Evolutionary conservation across 208 protist species (phyloP).

Genomic region (Trypanosoma cruzi): DNA sequence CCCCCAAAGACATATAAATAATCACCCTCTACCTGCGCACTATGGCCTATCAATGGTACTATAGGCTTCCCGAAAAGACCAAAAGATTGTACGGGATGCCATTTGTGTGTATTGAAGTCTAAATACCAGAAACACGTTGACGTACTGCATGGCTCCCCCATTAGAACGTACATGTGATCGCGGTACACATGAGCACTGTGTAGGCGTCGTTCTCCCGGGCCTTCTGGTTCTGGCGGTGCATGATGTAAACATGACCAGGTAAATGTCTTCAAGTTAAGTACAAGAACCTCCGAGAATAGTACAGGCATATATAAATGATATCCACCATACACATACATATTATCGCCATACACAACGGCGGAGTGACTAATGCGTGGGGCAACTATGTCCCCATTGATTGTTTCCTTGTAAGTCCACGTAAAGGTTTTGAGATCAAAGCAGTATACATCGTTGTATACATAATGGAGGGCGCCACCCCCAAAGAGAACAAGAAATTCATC

Average conservation of each 20-base stretch:
- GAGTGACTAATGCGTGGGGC: conserved; percentile 61
- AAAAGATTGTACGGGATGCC: conserved; percentile 48
- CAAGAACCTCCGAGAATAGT: conserved; percentile 64
- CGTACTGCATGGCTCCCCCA: conserved; percentile 44
- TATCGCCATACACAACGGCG: conserved; percentile 72
- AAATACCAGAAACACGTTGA: conserved; percentile 60
- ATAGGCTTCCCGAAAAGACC: conserved; percentile 27
- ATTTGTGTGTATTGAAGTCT: conserved; percentile 48
- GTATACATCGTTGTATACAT: conserved; percentile 50
- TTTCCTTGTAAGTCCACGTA: conserved; percentile 42
- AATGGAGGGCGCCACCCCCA: conserved; percentile 60
- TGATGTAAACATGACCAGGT: conserved; percentile 57
- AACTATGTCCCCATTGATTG: conserved; percentile 46
- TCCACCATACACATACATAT: conserved; percentile 89
- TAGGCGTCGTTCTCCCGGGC: conserved; percentile 66
- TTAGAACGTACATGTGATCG: conserved; percentile 81
- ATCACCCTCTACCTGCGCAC: conserved; percentile 48
- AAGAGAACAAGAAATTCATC: conserved; percentile 81
- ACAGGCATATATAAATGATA: conserved; percentile 47
- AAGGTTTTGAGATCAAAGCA: conserved; percentile 53
- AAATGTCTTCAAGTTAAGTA: conserved; percentile 72
- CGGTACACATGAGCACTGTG: conserved; percentile 71
- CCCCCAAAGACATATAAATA: conserved; percentile 74
- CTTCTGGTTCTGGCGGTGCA: conserved; percentile 52
- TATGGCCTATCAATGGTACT: conserved; percentile 57